Conservation (phyloP, 805 yeast genomes). For the Scheffersomyces stipitis region DNA sequence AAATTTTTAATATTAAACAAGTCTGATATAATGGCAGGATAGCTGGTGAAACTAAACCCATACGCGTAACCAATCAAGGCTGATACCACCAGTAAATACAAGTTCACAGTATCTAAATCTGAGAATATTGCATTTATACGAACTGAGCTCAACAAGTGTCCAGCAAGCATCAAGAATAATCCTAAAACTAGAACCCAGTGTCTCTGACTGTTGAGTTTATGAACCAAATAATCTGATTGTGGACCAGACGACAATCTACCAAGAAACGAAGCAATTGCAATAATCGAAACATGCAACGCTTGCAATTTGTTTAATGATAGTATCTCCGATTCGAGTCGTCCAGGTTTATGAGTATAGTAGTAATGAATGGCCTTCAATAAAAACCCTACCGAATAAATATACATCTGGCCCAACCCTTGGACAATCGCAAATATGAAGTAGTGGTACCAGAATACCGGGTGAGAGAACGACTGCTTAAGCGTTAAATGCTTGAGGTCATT, state of each 20-base stretch:
- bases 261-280: conserved; percentile 29
- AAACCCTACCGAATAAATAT: conserved; percentile 34
- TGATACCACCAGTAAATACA: conserved; percentile 22
- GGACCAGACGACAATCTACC: conserved; percentile 36
- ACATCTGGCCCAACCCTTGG: conserved; percentile 41
- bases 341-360: conserved; percentile 12
- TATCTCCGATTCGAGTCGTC: neutral
- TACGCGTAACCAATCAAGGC: conserved; percentile 32
- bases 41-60: conserved; percentile 34
- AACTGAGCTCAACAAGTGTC: conserved; percentile 23
- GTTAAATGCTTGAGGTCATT: conserved; percentile 14
- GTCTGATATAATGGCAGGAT: conserved; percentile 35
- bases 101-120: conserved; percentile 14
- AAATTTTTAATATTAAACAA: conserved; percentile 32
- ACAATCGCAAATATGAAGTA: conserved; percentile 27
- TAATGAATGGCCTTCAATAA: conserved; percentile 28
- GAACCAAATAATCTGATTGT: conserved; percentile 25
- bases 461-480: conserved; percentile 21
- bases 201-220: conserved; percentile 23
- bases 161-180: conserved; percentile 26
- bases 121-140: conserved; percentile 10
- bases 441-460: conserved; percentile 33
- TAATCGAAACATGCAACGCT: conserved; percentile 33
- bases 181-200: conserved; percentile 34
- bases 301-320: conserved; percentile 22